Evolutionary conservation across 306 rosid genomes (phyloP), one percentile per base, ranked within the genome.

Genomic region (Adenanthera pavonina): DNA sequence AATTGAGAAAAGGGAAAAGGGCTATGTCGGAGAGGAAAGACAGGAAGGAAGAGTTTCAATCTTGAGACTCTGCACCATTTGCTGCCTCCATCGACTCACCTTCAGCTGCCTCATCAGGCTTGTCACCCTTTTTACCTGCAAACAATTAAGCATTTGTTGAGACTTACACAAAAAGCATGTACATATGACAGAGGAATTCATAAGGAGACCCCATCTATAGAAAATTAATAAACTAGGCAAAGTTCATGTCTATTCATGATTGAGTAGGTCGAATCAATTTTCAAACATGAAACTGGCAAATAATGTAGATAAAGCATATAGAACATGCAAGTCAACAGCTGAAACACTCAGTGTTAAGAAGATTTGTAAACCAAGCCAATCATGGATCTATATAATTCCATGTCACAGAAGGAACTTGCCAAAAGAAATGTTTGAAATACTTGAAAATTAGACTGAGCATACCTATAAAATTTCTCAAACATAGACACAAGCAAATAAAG

Each of bases 71-170:
- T 11, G 90, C 97, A 54, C 74, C 91, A 51, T 83, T 82, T 47
- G 92, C 74, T 33, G 81, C 80, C 57, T 94, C 98, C 89, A 88
- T 84, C 2, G 90, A 86, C 78, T 86, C 92, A n/a, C 81, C 91
- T 85, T 90, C 94, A 5, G 91, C 70, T 10, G 90, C 70, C 34
- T 81, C 91, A 59, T 89, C 89, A 3, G 86, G 35, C 69, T 89
- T 91, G 30, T 91, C 93, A 34, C 92, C 91, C 80, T 89, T 94
- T 89, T 94, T 94, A 57, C 91, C 98, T 92, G 88, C 62, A 88
- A 77, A 17, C 15, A n/a, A 43, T 25, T 36, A 69, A 43, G 48
- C 3, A 53, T 73, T 36, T 20, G 30, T 16, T 48, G 3, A 84
- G 17, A 2, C 69, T 30, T 2, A 1, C 3, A 6, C 30, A 34